Base-by-base conservation (phyloP, 2,329 filamentous ascomycete species). In the Orbilia brochopaga region DNA sequence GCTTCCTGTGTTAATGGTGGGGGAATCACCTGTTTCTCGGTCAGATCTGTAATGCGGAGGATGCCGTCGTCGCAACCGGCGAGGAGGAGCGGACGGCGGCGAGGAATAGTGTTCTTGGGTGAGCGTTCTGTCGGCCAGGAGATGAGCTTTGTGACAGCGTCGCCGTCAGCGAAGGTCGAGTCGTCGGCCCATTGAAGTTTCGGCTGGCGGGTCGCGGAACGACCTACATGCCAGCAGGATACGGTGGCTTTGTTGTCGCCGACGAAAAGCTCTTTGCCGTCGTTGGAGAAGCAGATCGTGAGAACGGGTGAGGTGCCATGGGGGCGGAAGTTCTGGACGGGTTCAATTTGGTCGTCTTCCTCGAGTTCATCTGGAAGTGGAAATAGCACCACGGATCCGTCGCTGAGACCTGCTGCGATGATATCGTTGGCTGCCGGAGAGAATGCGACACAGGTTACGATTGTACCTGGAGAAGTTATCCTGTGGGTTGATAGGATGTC, bases 41-140 rank as follows among this genome's bases (percentile, higher is more conserved):
- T 74, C 35, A 74, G 42, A 42, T 75, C 74, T 1, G 69, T 61
- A 15, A 74, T 74, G 4, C 73, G 52, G 5, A 75, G 40, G 5
- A 62, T 23, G 4, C 67, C 74, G 11, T 69, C 69, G 30, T 74
- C 69, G 11, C 59, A 62, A 5, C 65, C 67, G 4, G 64, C 74
- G n/a, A 74, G 73, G 19, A 75, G 69, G 13, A 75, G 65, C 1
- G 69, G 65, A 3, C 69, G 53, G 23, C 74, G 54, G 30, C 73
- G 73, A 27, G 67, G 64, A 11, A 72, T 72, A 1, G 61, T 69
- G n/a, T 72, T 69, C 46, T 75, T 74, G 1, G 64, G 58, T 0
- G 67, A 73, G 15, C 62, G 51, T n/a, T 69, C 60, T 8, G 73
- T 69, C 1, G 74, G 74, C 73, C 73, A 75, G 1, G 73, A 40